Evolutionary conservation across 2,329 filamentous ascomycete species (phyloP), one percentile per base, ranked within the genome.

Genomic region (Truncatella angustata): DNA sequence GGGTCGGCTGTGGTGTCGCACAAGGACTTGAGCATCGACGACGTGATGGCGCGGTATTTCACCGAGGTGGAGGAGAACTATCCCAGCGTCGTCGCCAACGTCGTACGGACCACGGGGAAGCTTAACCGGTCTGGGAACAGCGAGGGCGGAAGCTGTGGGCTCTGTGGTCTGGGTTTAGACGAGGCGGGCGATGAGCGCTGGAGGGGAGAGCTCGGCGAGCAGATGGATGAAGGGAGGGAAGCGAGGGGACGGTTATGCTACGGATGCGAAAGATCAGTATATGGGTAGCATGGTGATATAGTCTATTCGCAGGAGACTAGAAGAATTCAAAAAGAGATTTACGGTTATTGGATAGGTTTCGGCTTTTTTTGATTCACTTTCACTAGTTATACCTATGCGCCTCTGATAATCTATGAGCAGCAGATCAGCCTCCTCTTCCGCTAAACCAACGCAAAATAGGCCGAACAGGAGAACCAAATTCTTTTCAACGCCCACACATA

Each of bases 41-140:
- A 92, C 60, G 81, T 99, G 50, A 92, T 97, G 86, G 74, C 79
- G 53, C 86, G 91, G 52, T 99, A 97, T 68, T 96, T 99, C 63
- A 82, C 84, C 58, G 87, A 85, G 36, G 90, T 96, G 14, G 92
- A 96, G 66, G 82, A 84, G 58, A 88, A 87, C 54, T 97, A 95
- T 64, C 90, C 92, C 3, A 90, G 89, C 51, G 91, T 97, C 51
- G 92, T 99, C 59, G 88, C 92, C 28, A 99, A 99, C 66, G 94
- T 99, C 9, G 93, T 97, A 4, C 84, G 91, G 56, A 99, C 93
- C 30, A 87, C 89, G n/a, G 86, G 85, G 48, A 96, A 95, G 70
- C 77, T 97, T 36, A 76, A 85, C 42, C 72, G 82, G 23, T 66
- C 74, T 0, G 60, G 73, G 20, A 60, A 60, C 43, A 58, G 56